Evolutionary conservation across 2,329 filamentous ascomycete genomes (phyloP), one percentile per base, ranked within the genome.

Genomic region (Daldinia sp.): DNA sequence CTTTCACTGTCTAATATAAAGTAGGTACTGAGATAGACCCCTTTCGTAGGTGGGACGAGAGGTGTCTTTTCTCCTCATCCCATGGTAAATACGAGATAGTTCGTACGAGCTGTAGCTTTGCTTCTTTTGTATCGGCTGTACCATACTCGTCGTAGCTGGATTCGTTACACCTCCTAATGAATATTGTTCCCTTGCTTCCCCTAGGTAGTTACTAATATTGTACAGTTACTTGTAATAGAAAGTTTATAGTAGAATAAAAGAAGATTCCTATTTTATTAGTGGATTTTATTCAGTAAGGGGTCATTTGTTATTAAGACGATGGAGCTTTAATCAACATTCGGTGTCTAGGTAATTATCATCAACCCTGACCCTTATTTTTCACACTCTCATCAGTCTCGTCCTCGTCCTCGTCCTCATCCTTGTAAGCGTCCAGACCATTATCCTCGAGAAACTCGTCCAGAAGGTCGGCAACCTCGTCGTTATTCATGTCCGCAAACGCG

Each of bases 401-500:
- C 51, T 23, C 20, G 20, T 23, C 20, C 20, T 23, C 20, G 20
- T 53, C 30, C 4, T 53, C 63, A 28, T 59, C 50, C 51, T 51
- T 60, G n/a, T 73, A 76, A 9, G 42, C 35, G 59, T 74, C 71
- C 3, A 77, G 65, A 6, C 37, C 46, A 20, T 76, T 74, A 41
- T 73, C 56, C 54, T 64, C 39, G 37, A 78, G 58, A 33, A 74
- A 75, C 4, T 74, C 54, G 23, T 77, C 74, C 13, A 78, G 57
- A 13, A 75, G 68, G 2, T 53, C 75, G 2, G 72, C 74, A 10
- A 78, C 73, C 30, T 77, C 72, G 1, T 72, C 71, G 53, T 77
- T 78, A 28, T 77, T 72, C 74, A 78, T 72, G 39, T 78, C 76
- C 20, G 72, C 70, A 42, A 78, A 77, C 0, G 76, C 73, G 42